phyloP scores from a whole-genome alignment of 2,329 filamentous ascomycete genomes.

The Penicillium sp. region DNA sequence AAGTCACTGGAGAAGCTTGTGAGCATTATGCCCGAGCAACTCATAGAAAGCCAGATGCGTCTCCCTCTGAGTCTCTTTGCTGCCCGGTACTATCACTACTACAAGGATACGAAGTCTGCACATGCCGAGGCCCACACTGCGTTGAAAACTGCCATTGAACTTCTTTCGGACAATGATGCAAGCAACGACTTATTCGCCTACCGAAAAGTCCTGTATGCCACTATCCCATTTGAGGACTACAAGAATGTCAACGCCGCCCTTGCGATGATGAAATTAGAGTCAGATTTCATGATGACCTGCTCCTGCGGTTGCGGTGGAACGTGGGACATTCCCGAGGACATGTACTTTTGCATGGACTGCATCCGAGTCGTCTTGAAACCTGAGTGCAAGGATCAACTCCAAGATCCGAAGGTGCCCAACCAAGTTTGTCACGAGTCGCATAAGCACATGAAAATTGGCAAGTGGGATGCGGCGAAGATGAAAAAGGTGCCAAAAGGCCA shows the following conservation, averaged over 20 bases:
- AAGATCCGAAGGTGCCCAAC: too few species aligned
- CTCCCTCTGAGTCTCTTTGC: background rate
- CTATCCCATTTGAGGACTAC: background rate
- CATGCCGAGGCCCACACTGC: background rate
- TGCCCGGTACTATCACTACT: background rate
- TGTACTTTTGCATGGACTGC: too few species aligned
- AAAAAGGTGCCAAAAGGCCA: too few species aligned
- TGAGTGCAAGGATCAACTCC: too few species aligned
- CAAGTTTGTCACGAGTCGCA: too few species aligned
- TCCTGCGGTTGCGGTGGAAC: too few species aligned
- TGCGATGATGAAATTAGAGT: background rate
- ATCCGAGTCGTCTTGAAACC: too few species aligned
- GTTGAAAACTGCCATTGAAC: background rate
- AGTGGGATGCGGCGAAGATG: too few species aligned
- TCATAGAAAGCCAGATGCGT: background rate
- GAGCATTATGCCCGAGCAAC: background rate
- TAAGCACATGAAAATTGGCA: too few species aligned
- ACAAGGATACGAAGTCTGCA: background rate
- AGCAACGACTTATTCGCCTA: background rate
- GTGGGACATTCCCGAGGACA: too few species aligned
- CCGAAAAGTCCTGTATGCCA: background rate
- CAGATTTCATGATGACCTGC: too few species aligned
- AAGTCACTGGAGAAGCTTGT: background rate
- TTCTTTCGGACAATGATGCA: background rate
- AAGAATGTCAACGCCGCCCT: background rate